A percentile compares a stretch with the other conserved stretches of the same genome.
Evolutionary conservation across 768 basidiomycete genomes (phyloP).

Genomic region (Lactarius trivialis): DNA sequence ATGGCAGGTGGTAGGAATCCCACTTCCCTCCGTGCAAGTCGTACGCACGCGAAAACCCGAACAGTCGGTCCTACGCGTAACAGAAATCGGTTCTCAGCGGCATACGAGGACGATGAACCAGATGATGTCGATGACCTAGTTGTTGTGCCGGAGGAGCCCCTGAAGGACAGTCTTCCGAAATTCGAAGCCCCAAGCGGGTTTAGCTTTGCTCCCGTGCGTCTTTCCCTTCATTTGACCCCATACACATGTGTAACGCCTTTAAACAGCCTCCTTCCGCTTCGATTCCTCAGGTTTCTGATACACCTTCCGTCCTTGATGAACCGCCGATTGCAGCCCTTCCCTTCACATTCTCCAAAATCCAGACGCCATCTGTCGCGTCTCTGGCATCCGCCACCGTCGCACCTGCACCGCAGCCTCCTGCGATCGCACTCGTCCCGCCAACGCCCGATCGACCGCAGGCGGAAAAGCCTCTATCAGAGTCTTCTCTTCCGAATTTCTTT

Average conservation of each 20-base stretch:
- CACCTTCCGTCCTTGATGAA: slow-evolving; percentile 49
- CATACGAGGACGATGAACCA: slow-evolving; percentile 43
- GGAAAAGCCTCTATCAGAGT: slow-evolving; percentile 15
- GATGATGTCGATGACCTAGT: slow-evolving; percentile 31
- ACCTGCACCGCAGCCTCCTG: slow-evolving; percentile 19
- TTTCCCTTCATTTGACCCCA: not conserved
- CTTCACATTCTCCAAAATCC: slow-evolving; percentile 21
- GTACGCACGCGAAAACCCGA: slow-evolving; percentile 2
- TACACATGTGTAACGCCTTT: slow-evolving; percentile 9
- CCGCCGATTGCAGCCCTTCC: slow-evolving; percentile 22
- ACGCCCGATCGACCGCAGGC: slow-evolving; percentile 25
- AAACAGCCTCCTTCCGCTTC: slow-evolving; percentile 16
- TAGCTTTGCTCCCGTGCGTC: slow-evolving; percentile 58
- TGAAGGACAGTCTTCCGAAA: slow-evolving; percentile 42
- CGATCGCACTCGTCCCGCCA: slow-evolving; percentile 28
- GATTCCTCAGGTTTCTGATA: slow-evolving; percentile 35
- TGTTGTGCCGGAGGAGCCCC: slow-evolving; percentile 34
- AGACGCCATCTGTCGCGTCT: slow-evolving; percentile 23
- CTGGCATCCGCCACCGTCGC: slow-evolving; percentile 21
- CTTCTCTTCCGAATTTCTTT: slow-evolving; percentile 59
- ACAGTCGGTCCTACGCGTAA: slow-evolving; percentile 38
- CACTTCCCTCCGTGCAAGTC: not conserved
- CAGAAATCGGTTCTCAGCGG: slow-evolving; percentile 60
- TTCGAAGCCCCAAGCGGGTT: slow-evolving; percentile 61
- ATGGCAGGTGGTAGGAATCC: slow-evolving; percentile 14